Base-by-base conservation (phyloP, 106 monocot species). In the Dendrobium huoshanense region DNA sequence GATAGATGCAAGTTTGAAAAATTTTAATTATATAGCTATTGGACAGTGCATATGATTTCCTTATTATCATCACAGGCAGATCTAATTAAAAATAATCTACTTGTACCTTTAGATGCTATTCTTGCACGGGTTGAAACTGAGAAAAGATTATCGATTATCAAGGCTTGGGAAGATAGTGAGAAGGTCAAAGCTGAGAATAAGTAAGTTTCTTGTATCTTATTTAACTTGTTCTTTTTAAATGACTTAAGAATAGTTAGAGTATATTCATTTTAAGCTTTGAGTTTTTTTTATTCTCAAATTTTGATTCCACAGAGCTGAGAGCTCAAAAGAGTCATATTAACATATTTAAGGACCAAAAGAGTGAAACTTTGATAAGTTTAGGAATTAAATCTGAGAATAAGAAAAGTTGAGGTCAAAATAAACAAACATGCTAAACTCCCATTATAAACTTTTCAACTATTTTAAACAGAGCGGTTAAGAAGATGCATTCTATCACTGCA, bases 101-200 rank as follows among this genome's bases (percentile, higher is more conserved):
- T 73, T 70, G 70, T 16, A 22, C 44, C 13, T 41, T 1, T 80
- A 87, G 88, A 90, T 86, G 79, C 84, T 54, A 81, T 83, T 86
- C 90, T 90, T 83, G 67, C 85, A 20, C 83, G 88, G 44, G 73
- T 90, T 42, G 85, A 83, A 80, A 87, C 83, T n/a, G 88, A 90
- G 80, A 90, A 90, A 77, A 83, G 85, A 47, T 37, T 83, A 72
- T 87, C 90, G 20, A 77, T 90, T 64, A 90, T 87, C 79, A 87
- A 42, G 61, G 90, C 90, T 47, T 90, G 90, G 90, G 90, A 90
- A 73, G 90, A 90, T 4, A 90, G 77, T 80, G 88, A 88, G 70
- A 93, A 90, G 83, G 77, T 85, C 4, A 90, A 88, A 81, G 85
- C 79, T 20, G 90, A 90, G 37, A 90, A 93, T 72, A 90, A 84